Base-by-base conservation (phyloP, 176 grass and related monocot genomes). In the Raddia distichophylla region DNA sequence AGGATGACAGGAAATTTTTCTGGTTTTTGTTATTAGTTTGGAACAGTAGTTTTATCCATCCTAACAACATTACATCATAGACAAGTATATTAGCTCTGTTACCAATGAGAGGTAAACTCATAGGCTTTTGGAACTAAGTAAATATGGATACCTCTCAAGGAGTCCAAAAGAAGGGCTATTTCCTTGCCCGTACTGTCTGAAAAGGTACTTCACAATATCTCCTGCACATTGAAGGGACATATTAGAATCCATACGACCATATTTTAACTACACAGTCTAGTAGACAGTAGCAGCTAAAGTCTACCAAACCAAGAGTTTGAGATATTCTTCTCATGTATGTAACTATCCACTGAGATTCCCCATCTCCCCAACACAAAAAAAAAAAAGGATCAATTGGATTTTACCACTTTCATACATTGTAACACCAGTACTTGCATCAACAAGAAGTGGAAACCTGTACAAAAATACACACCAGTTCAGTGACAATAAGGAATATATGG, bases 331-430 rank as follows among this genome's bases (percentile, higher is more conserved):
- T 1, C 7, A 78, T 60, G 27, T 27, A 27, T 27, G 27, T 27
- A 27, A 27, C 27, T 27, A 27, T 27, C 27, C 27, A 27, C 27
- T 27, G 27, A 27, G 27, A 27, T 27, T 27, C 27, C 27, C 27
- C 27, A 27, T 27, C 27, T 27, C 27, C 27, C 27, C 27, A 27
- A 27, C 27, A 27, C 27, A 27, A 0, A 27, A 27, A 27, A 27
- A 27, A 27, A 27, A 27, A 69, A 74, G 66, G 37, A 75, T 56
- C 73, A 81, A 72, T 71, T 7, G 14, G n/a, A 75, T 60, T 59
- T 78, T 95, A 98, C 96, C 93, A 77, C 96, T 98, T 91, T 98
- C 93, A 88, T 98, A 98, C 86, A 98, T 84, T 79, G 87, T 86
- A 60, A 98, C 83, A 35, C 96, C 96, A 80, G 86, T 85, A 60